Evolutionary conservation across 2,329 filamentous ascomycete species (phyloP).

Genomic region (Aspergillus uvarum): DNA sequence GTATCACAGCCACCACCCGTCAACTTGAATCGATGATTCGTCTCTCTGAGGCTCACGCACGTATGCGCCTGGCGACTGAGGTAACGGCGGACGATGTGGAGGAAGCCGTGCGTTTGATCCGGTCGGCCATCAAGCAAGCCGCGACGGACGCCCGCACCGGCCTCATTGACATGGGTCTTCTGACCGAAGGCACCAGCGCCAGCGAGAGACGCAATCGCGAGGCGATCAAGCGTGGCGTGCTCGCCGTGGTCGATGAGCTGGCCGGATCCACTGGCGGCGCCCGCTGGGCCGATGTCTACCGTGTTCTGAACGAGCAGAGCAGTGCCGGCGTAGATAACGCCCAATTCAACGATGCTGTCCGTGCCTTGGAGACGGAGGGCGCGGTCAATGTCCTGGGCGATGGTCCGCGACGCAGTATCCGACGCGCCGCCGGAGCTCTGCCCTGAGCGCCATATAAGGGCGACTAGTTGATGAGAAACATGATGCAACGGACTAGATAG

Average conservation of each 20-base stretch:
- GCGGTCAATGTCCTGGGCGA: slow-evolving; percentile 78
- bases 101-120: slow-evolving; percentile 90
- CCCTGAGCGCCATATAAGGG: slow-evolving; percentile 5
- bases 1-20: slow-evolving; percentile 94
- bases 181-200: slow-evolving; percentile 90
- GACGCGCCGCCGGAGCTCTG: slow-evolving; percentile 63
- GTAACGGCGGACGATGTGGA: slow-evolving; percentile 81
- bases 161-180: slow-evolving; percentile 91
- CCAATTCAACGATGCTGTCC: slow-evolving; percentile 82
- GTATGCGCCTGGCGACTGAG: slow-evolving; percentile 80
- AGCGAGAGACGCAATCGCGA: slow-evolving; percentile 79
- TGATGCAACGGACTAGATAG: slow-evolving; percentile 33
- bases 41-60: slow-evolving; percentile 91
- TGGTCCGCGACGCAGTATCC: slow-evolving; percentile 76
- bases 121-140: slow-evolving; percentile 89
- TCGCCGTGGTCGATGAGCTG: slow-evolving; percentile 77
- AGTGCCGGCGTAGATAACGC: slow-evolving; percentile 67
- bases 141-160: slow-evolving; percentile 91
- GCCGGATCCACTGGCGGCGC: slow-evolving; percentile 65
- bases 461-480: slow-evolving; percentile 25
- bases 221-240: slow-evolving; percentile 78
- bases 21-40: slow-evolving; percentile 99
- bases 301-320: slow-evolving; percentile 69
- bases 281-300: slow-evolving; percentile 74
- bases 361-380: slow-evolving; percentile 80